Percentiles rank a stretch among this genome's conserved stretches.
phyloP scores from a whole-genome alignment of 352 stramenopile genomes.

The Pythium insidiosum region DNA sequence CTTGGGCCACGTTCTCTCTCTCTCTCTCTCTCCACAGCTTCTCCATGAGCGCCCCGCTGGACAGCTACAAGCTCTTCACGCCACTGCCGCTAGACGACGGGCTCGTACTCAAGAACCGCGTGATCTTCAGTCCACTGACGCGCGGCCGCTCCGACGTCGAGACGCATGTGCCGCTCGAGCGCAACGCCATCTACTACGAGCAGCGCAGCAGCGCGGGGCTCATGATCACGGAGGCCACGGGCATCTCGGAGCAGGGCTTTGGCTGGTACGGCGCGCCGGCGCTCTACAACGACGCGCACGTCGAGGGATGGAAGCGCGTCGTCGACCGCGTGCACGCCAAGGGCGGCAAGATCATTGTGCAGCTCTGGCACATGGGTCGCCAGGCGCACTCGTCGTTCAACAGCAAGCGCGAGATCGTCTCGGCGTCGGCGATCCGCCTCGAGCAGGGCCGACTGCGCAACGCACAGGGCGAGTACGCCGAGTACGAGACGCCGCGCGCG shows the following conservation, averaged over 20 bases:
- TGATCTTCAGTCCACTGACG: slow-evolving; percentile 33
- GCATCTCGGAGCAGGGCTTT: slow-evolving; percentile 12
- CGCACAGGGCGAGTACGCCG: slow-evolving; percentile 6
- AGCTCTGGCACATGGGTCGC: slow-evolving; percentile 77
- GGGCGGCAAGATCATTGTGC: slow-evolving; percentile 46
- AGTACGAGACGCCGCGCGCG: slow-evolving; percentile 25
- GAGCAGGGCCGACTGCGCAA: neutral
- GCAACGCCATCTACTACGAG: slow-evolving; percentile 25
- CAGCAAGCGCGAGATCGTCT: slow-evolving; percentile 23
- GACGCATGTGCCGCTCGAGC: slow-evolving; percentile 7
- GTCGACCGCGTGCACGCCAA: slow-evolving; percentile 53
- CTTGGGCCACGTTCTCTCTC: neutral
- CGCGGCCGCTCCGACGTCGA: slow-evolving; percentile 7
- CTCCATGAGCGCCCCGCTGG: neutral
- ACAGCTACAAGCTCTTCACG: slow-evolving; percentile 17
- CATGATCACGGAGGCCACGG: slow-evolving; percentile 33
- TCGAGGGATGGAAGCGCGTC: slow-evolving; percentile 27
- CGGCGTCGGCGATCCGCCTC: slow-evolving; percentile 12
- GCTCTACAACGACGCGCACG: slow-evolving; percentile 28
- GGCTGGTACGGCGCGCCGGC: slow-evolving; percentile 15
- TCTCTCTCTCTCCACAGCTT: neutral
- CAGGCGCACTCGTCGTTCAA: slow-evolving; percentile 28
- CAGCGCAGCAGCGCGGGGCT: slow-evolving; percentile 27
- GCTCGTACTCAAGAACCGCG: slow-evolving; percentile 23
- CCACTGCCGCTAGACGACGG: slow-evolving; percentile 15